These are phyloP conservation scores for Talaromyces stipitatus DNA, from an alignment of 495 filamentous ascomycete genomes.

Conservation along the genomic window DNA sequence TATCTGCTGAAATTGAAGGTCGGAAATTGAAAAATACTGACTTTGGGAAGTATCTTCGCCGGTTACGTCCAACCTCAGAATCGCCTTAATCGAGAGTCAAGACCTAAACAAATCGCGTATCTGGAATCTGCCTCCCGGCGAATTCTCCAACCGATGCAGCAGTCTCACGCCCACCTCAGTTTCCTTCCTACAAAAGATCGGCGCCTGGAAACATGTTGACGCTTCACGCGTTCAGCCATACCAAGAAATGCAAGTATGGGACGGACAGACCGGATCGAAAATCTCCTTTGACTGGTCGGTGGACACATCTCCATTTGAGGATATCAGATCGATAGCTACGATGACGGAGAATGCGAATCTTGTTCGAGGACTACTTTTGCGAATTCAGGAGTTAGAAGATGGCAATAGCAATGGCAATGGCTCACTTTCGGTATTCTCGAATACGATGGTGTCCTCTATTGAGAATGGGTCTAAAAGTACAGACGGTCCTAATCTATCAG, in stretches of 20 bases:
- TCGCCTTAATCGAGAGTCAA: constrained; percentile 87
- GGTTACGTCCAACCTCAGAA: constrained; percentile 64
- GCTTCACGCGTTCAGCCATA: constrained; percentile 71
- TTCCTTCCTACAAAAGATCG: constrained; percentile 63
- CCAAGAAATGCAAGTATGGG: constrained; percentile 94
- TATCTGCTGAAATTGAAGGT: constrained; percentile 2
- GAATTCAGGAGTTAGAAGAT: constrained; percentile 59
- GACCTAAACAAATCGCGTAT: constrained; percentile 59
- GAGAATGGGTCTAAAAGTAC: constrained; percentile 54
- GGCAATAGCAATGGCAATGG: constrained; percentile 18
- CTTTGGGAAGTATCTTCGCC: constrained; percentile 50
- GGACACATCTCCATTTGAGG: constrained; percentile 39
- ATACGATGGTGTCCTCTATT: constrained; percentile 69
- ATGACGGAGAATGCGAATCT: constrained; percentile 96
- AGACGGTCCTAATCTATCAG: constrained; percentile 64
- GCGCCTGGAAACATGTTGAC: constrained; percentile 77
- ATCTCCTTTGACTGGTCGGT: constrained; percentile 80
- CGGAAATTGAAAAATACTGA: not conserved
- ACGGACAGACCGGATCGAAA: constrained; percentile 76
- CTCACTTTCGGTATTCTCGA: constrained; percentile 58
- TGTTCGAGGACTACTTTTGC: constrained; percentile 62
- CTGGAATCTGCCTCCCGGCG: constrained; percentile 55
- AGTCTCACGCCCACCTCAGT: constrained; percentile 85
- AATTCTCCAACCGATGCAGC: constrained; percentile 89
- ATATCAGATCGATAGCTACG: constrained; percentile 65